Conservation (phyloP, 768 basidiomycete genomes). For the Kockovaella imperatae region DNA sequence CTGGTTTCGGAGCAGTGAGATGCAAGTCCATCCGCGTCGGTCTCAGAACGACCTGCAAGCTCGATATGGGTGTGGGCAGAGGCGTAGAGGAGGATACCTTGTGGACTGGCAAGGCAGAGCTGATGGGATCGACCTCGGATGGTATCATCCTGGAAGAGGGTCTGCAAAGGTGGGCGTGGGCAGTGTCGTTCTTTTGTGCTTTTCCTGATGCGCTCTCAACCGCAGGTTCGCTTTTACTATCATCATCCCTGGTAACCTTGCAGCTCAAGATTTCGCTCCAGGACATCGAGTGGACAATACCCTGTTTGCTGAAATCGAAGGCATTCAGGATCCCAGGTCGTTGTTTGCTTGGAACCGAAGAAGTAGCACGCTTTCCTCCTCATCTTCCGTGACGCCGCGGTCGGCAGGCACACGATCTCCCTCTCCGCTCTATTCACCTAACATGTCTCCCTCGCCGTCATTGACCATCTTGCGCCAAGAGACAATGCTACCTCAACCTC, state of each 20-base stretch:
- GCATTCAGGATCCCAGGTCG: constrained; percentile 8
- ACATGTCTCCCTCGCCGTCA: background rate
- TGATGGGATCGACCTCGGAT: constrained; percentile 17
- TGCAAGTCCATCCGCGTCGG: constrained; percentile 20
- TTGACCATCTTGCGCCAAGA: constrained; percentile 18
- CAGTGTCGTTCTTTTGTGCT: background rate
- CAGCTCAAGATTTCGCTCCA: constrained; percentile 26
- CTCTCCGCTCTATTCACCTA: background rate
- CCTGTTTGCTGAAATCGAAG: constrained; percentile 28
- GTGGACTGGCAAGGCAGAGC: constrained; percentile 26
- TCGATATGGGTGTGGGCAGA: constrained; percentile 15
- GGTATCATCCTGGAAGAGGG: constrained; percentile 35
- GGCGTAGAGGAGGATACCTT: constrained; percentile 26
- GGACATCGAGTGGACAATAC: constrained; percentile 17
- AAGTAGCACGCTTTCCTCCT: constrained; percentile 2
- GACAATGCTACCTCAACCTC: constrained; percentile 9
- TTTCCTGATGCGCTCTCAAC: background rate
- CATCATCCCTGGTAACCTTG: constrained; percentile 25
- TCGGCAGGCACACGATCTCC: background rate
- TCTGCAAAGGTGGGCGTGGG: constrained; percentile 16
- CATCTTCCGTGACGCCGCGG: constrained; percentile 5
- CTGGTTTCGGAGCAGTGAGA: background rate
- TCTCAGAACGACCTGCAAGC: constrained; percentile 4
- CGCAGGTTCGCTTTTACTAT: constrained; percentile 26
- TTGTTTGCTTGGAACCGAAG: constrained; percentile 4